These are phyloP conservation scores for Angophora floribunda DNA, from an alignment of 345 rosid genomes.

Conservation along the genomic window DNA sequence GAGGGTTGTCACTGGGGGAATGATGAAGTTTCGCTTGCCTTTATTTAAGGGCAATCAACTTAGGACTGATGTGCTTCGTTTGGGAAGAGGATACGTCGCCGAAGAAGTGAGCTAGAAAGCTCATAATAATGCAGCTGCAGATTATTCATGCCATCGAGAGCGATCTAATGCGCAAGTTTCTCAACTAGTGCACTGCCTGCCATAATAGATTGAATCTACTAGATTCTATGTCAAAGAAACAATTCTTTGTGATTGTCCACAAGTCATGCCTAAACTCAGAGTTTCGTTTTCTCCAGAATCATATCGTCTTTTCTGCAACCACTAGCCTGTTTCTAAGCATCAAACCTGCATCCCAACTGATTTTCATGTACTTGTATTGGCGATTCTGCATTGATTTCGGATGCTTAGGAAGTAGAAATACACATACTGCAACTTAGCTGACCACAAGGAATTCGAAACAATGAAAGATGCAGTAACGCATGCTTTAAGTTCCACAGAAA, in stretches of 20 bases:
- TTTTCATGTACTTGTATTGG: not conserved
- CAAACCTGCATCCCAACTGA: not conserved
- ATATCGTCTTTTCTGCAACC: not conserved
- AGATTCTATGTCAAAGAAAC: not conserved
- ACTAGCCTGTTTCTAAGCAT: not conserved
- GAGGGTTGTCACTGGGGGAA: not conserved
- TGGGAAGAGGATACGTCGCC: not conserved
- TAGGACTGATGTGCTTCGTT: not conserved
- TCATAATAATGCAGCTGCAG: not conserved
- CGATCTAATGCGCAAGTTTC: not conserved
- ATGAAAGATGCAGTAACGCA: not conserved
- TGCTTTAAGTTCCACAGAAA: not conserved
- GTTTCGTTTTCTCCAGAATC: not conserved
- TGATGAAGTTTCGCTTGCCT: not conserved
- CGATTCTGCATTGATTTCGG: not conserved
- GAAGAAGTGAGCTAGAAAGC: not conserved
- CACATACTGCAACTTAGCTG: not conserved
- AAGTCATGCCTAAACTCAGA: not conserved
- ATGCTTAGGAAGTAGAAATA: not conserved
- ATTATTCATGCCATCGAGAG: not conserved
- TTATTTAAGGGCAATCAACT: not conserved
- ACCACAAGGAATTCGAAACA: not conserved
- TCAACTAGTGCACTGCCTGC: not conserved
- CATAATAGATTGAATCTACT: too few relatives aligned
- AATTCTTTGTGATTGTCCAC: not conserved